Evolutionary conservation across 1,284 basidiomycete species (phyloP).

Genomic region (Fistulinella cinereoalba): DNA sequence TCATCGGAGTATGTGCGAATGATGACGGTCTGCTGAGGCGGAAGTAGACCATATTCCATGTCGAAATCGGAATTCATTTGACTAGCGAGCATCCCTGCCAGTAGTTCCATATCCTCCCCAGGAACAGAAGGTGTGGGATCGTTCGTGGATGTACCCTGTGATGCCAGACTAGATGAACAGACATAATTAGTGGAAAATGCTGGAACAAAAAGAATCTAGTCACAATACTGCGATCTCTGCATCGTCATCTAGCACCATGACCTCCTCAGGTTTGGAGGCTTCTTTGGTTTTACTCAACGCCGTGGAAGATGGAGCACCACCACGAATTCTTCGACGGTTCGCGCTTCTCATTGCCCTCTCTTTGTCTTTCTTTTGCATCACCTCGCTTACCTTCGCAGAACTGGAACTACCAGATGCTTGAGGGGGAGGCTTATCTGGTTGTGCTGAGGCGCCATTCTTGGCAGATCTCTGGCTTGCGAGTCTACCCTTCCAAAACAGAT

Average conservation of each 20-base stretch:
- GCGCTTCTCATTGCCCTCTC: conserved; percentile 53
- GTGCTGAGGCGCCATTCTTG: conserved; percentile 4
- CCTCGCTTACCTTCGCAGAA: conserved; percentile 51
- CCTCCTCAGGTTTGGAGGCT: conserved; percentile 33
- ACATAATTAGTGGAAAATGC: background rate
- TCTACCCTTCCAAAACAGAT: conserved; percentile 81
- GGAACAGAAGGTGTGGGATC: conserved; percentile 17
- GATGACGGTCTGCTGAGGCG: conserved; percentile 79
- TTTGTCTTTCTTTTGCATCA: conserved; percentile 71
- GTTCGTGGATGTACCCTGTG: conserved; percentile 10
- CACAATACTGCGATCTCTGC: conserved; percentile 34
- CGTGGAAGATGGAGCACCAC: conserved; percentile 49
- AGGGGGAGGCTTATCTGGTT: conserved; percentile 5
- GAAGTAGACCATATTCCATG: conserved; percentile 77
- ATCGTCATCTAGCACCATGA: conserved; percentile 49
- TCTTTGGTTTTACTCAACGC: conserved; percentile 11
- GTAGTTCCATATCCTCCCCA: conserved; percentile 34
- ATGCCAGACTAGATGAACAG: conserved; percentile 16
- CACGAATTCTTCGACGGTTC: conserved; percentile 60
- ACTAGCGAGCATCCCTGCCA: conserved; percentile 27
- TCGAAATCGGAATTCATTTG: conserved; percentile 58
- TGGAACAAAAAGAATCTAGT: background rate
- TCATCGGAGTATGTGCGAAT: conserved; percentile 91
- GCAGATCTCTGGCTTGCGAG: conserved; percentile 33
- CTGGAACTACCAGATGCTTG: conserved; percentile 3